Conservation (phyloP, 352 stramenopile genomes). For the Globisporangium cylindrosporum region DNA sequence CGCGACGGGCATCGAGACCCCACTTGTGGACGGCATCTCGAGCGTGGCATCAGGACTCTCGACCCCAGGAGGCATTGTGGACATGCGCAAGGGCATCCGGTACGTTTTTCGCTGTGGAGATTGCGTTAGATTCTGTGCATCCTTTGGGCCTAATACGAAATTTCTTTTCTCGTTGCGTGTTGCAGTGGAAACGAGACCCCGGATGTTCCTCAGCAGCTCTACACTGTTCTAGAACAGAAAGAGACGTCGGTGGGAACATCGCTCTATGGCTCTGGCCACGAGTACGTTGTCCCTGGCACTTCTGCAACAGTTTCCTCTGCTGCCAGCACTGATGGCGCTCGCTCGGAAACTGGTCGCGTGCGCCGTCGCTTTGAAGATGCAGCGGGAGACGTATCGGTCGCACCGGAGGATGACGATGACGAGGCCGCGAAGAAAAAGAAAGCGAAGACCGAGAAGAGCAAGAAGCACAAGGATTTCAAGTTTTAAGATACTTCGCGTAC, state of each 20-base stretch:
- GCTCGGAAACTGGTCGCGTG: slow-evolving; percentile 50
- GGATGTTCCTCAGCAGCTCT: slow-evolving; percentile 65
- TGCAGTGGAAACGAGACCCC: slow-evolving; percentile 56
- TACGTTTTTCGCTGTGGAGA: slow-evolving; percentile 12
- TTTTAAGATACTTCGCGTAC: slow-evolving; percentile 39
- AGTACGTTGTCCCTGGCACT: slow-evolving; percentile 59
- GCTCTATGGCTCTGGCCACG: slow-evolving; percentile 73
- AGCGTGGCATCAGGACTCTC: slow-evolving; percentile 70
- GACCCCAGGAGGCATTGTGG: slow-evolving; percentile 61
- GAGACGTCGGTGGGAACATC: slow-evolving; percentile 73
- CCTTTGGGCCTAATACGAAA: neutral
- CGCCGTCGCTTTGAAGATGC: slow-evolving; percentile 69
- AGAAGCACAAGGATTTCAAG: slow-evolving; percentile 86
- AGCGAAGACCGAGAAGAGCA: slow-evolving; percentile 71
- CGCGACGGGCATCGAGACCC: slow-evolving; percentile 55
- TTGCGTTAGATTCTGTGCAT: neutral
- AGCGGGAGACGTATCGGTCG: slow-evolving; percentile 20
- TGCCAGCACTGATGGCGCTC: slow-evolving; percentile 28
- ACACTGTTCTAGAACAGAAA: slow-evolving; percentile 77
- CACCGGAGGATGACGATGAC: slow-evolving; percentile 46
- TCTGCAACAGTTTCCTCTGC: slow-evolving; percentile 15
- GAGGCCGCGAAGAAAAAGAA: slow-evolving; percentile 66
- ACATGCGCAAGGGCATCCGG: slow-evolving; percentile 77
- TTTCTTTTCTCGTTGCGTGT: neutral
- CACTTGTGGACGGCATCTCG: slow-evolving; percentile 57